Evolutionary conservation across 2,329 filamentous ascomycete species (phyloP), one percentile per base, ranked within the genome.

Genomic region (Xylariomycetidae sp.): DNA sequence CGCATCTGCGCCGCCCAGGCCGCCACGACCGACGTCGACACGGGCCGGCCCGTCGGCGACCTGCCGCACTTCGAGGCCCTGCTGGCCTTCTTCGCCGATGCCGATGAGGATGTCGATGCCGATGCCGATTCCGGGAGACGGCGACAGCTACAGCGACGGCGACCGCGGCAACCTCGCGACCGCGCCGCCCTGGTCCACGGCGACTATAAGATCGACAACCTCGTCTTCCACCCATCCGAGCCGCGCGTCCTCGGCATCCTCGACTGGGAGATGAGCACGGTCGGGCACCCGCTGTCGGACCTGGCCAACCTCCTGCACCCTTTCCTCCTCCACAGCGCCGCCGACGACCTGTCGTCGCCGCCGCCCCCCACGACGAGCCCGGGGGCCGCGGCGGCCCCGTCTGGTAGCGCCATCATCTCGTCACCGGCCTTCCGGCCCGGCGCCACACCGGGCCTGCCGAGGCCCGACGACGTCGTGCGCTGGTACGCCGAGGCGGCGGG

Each of bases 261-360:
- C 5, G 92, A 98, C 64, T 97, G 90, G 90, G 92, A 97, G 67
- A 95, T 98, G 88, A 88, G 88, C 22, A 97, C 92, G 0, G 82
- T 96, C 34, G 92, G 92, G n/a, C 90, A 98, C 59, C 92, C 92
- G 1, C 74, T 97, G 15, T 90, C 85, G 5, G 92, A 98, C 57
- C 68, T 97, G 25, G 81, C 82, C 59, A 97, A 97, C 62, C 69
- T 97, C 13, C 59, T 81, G 16, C 67, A 66, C 6, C 72, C 72
- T 7, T 74, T 66, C 47, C 48, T 23, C 20, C 8, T 8, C 8
- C 8, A 8, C n/a, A 23, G 20, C 20, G 20, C n/a, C 8, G 20
- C 20, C 20, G 20, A 23, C n/a, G 20, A 8, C 8, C 8, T 8
- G 20, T 67, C 59, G 61, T 56, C 20, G 60, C 59, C 18, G 46